Evolutionary conservation across 352 stramenopile genomes (phyloP), one percentile per base, ranked within the genome.

Genomic region (Globisporangium sylvaticum): DNA sequence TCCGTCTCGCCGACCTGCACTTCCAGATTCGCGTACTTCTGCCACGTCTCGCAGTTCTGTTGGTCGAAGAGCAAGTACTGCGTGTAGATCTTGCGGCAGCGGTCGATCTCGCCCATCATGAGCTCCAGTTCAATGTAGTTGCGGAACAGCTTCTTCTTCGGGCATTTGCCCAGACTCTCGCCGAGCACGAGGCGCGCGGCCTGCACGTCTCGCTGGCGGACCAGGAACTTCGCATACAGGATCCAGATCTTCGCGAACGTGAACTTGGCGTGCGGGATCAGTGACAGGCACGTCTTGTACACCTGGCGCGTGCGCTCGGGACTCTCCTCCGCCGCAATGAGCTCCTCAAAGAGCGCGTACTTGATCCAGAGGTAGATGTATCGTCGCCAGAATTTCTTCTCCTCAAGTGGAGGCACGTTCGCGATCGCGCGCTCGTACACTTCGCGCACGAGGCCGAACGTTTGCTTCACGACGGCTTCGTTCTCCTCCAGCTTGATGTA

Each of bases 321-420:
- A 14, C 75, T 80, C 25, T 84, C 80, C 3, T 57, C 64, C 0
- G 88, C 76, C 0, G 87, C 90, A 24, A 96, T 75, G 12, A 99
- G 76, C 81, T 99, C 97, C 78, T 99, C 96, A 64, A 98, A 99
- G 3, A 99, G 72, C 7, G 97, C 97, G 74, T 99, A 99, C 72
- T 99, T 99, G 72, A 99, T 98, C 97, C 97, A 99, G 24, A 99
- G 76, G 73, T 98, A 99, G 65, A 99, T 98, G 75, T 99, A 99
- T 14, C 98, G 77, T 59, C 92, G 94, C 98, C 98, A 99, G 81
- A 98, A 98, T 56, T 95, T 86, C 76, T 99, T 99, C 46, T 99
- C 90, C 6, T 83, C 67, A n/a, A 95, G 79, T 4, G 96, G 97
- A 15, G 97, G 97, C 18, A 99, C 77, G 61, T 98, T 97, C 14